A percentile compares a stretch with the other conserved stretches of the same genome.
These are phyloP conservation scores for Cardiospermum halicacabum DNA, from an alignment of 345 rosid genomes.

Conservation along the genomic window DNA sequence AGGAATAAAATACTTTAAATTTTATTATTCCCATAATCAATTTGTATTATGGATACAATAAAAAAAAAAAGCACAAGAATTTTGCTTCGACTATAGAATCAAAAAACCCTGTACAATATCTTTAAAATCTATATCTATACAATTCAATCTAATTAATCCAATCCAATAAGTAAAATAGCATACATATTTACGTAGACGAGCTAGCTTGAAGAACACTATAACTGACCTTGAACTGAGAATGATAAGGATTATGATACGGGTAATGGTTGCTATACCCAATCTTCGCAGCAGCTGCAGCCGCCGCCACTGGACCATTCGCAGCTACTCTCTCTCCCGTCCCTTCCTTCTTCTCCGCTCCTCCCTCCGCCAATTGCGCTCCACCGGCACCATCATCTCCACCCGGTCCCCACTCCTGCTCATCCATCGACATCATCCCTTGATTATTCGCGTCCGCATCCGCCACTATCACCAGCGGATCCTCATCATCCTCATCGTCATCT, in stretches of 20 bases:
- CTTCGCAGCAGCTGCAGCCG: constrained; percentile 40
- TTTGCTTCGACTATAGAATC: neutral
- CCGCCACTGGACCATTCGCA: constrained; percentile 22
- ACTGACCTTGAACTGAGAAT: constrained; percentile 99
- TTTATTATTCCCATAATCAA: neutral
- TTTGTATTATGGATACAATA: neutral
- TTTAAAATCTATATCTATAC: neutral
- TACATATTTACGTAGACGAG: constrained; percentile 17
- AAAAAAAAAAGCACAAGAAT: neutral
- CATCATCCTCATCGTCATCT: constrained; percentile 73
- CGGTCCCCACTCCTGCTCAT: constrained; percentile 57
- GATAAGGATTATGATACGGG: constrained; percentile 85
- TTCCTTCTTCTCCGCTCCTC: constrained; percentile 43
- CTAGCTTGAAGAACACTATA: constrained; percentile 18
- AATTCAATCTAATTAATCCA: constrained; percentile 6
- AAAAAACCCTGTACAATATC: neutral
- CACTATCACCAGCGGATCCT: constrained; percentile 67
- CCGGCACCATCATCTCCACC: constrained; percentile 43
- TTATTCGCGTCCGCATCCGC: constrained; percentile 47
- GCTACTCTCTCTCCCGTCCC: constrained; percentile 29
- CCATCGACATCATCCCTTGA: constrained; percentile 37
- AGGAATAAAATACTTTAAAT: neutral
- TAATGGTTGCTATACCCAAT: constrained; percentile 69
- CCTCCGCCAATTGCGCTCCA: constrained; percentile 61
- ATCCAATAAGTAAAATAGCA: constrained; percentile 20